Conservation (phyloP, 2,329 filamentous ascomycete genomes). For the Alternaria metachromatica region DNA sequence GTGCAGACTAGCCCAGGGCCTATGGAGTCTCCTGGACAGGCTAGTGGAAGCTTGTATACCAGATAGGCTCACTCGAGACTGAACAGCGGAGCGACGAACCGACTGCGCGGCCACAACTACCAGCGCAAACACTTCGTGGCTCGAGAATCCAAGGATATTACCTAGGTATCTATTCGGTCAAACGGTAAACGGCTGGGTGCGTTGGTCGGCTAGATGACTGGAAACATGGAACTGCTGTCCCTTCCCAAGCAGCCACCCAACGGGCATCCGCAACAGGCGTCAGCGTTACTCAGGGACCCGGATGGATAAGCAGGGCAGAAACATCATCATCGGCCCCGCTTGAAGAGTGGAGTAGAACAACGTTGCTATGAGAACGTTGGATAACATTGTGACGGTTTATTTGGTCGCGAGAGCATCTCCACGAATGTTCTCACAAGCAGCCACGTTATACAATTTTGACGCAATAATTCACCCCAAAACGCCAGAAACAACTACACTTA, state of each 20-base stretch:
- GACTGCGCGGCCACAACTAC: not conserved
- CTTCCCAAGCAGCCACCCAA: not conserved
- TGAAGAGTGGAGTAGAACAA: not conserved
- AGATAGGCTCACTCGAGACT: not conserved
- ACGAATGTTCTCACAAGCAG: not conserved
- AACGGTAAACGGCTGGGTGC: not conserved
- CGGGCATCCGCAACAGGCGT: not conserved
- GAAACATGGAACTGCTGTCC: not conserved
- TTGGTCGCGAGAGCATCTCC: not conserved
- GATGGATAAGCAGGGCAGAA: not conserved
- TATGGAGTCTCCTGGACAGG: not conserved
- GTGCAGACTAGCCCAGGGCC: not conserved
- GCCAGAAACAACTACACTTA: not conserved
- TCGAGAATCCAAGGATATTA: not conserved
- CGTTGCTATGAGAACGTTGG: not conserved
- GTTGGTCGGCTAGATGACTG: not conserved
- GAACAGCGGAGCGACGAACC: not conserved
- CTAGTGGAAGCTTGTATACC: not conserved
- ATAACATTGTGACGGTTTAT: not conserved
- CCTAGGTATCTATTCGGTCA: not conserved
- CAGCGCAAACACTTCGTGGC: not conserved
- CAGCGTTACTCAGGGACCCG: not conserved
- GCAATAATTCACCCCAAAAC: not conserved
- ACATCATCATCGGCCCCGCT: conserved; percentile 8
- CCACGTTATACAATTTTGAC: not conserved